These are phyloP conservation scores for Recurvomyces mirabilis DNA, from an alignment of 495 filamentous ascomycete genomes.

Conservation along the genomic window DNA sequence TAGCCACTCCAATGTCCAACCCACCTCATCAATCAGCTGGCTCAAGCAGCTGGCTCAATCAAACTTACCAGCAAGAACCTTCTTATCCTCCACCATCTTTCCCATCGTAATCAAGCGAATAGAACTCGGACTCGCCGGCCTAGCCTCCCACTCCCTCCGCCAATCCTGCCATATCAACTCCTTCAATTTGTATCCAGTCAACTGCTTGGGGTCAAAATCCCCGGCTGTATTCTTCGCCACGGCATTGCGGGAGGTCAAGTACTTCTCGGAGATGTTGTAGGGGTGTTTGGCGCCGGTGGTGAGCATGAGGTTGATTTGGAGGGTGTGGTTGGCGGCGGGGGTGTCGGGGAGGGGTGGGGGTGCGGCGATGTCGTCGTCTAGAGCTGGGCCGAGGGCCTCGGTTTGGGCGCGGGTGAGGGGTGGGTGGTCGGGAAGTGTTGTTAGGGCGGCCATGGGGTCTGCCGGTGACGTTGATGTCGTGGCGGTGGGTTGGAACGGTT, in stretches of 20 bases:
- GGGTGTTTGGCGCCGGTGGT: conserved; percentile 74
- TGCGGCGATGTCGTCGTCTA: conserved; percentile 23
- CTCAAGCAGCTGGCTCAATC: not conserved
- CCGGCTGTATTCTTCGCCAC: conserved; percentile 22
- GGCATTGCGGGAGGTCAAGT: conserved; percentile 66
- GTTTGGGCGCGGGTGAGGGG: conserved; percentile 24
- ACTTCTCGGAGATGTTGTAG: conserved; percentile 77
- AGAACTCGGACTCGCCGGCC: conserved; percentile 67
- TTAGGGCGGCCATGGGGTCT: not conserved
- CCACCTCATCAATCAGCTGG: not conserved
- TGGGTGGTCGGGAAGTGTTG: not conserved
- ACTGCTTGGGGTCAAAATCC: conserved; percentile 64
- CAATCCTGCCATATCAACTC: conserved; percentile 85
- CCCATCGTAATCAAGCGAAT: conserved; percentile 86
- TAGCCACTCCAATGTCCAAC: not conserved
- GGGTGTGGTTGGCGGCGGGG: conserved; percentile 28
- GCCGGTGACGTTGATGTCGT: not conserved
- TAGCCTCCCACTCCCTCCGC: conserved; percentile 79
- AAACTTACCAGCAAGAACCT: conserved; percentile 55
- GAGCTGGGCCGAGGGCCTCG: conserved; percentile 32
- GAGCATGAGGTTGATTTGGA: conserved; percentile 73
- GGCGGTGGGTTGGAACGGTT: too few species aligned
- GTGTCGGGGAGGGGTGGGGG: conserved; percentile 20
- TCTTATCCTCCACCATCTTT: conserved; percentile 76
- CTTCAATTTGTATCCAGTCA: conserved; percentile 77